Evolutionary conservation across 805 yeast species (phyloP).

Genomic region (Metschnikowia continentalis): DNA sequence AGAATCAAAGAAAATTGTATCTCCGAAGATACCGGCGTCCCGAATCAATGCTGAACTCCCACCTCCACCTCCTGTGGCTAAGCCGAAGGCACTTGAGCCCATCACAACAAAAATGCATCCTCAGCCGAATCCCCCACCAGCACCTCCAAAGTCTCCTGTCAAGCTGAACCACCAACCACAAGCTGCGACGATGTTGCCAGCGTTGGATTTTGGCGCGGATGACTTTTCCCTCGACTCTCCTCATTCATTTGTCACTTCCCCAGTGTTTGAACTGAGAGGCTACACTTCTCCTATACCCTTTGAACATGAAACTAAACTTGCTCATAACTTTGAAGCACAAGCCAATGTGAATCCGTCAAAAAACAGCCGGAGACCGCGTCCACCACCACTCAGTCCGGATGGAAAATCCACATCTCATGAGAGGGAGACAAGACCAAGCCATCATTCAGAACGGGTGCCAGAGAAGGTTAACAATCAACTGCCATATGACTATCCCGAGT

Average conservation of each 20-base stretch:
- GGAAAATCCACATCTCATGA: background rate
- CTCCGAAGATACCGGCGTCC: conserved; percentile 13
- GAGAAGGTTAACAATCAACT: background rate
- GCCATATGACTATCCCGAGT: background rate
- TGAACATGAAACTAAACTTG: conserved; percentile 3
- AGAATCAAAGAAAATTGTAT: background rate
- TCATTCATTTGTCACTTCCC: background rate
- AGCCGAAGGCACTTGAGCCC: conserved; percentile 2
- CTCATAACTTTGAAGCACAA: conserved; percentile 5
- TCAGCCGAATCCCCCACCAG: background rate
- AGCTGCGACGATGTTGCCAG: background rate
- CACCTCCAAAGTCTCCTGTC: background rate
- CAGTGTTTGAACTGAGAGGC: background rate
- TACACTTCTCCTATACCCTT: conserved; percentile 2
- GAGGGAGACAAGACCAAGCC: background rate
- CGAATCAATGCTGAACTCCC: conserved; percentile 17
- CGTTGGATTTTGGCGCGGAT: background rate
- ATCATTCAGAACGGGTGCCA: background rate
- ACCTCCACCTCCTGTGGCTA: conserved; percentile 19
- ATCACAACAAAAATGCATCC: background rate
- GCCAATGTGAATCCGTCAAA: background rate
- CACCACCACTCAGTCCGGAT: conserved; percentile 10
- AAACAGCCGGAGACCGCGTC: conserved; percentile 11
- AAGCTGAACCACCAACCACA: background rate
- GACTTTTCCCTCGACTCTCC: conserved; percentile 2